Base-by-base conservation (phyloP, 2,329 filamentous ascomycete genomes). In the Aspergillus novoparasiticus region DNA sequence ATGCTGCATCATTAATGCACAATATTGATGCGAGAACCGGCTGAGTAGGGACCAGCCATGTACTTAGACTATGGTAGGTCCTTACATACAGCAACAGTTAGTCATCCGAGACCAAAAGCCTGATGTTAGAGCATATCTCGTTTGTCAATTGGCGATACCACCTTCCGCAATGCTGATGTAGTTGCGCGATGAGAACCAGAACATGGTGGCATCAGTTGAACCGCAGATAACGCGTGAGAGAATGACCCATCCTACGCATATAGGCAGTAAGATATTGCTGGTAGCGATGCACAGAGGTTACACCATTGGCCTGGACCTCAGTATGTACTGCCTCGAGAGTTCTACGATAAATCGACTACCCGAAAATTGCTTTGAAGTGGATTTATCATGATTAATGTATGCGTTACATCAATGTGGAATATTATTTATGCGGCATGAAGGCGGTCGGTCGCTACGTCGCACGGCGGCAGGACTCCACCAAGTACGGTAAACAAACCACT, bases 401-500 rank as follows among this genome's bases (percentile, higher is more conserved):
- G 34, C 34, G 14, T 5, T 34, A 23, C 11, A 8, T 48, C 14
- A 53, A 28, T 32, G 50, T 53, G 50, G 26, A 19, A n/a, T 1
- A 8, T 19, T 14, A 30, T 32, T 53, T 4, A 34, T 28, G 54
- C 43, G 54, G 28, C 23, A 55, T 48, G 39, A 51, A 58, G 60
- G 65, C 23, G 23, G 23, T 63, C 65, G 65, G 65, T 66, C 61
- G 55, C 53, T 10, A 34, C 53, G 59, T 60, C 39, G 53, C 12
- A 34, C 53, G 59, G 63, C 32, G 53, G 57, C 30, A 10, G 51
- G 19, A 39, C 61, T 65, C 64, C 64, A 63, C 60, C 54, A 26
- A 26, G 23, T 26, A 43, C 30, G 53, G 65, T 67, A 67, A 67
- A 67, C 65, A 68, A 68, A 66, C 60, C 59, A 60, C 58, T 57